These are phyloP conservation scores for Verticillium klebahnii DNA, from an alignment of 2,329 filamentous ascomycete species.

Conservation along the genomic window DNA sequence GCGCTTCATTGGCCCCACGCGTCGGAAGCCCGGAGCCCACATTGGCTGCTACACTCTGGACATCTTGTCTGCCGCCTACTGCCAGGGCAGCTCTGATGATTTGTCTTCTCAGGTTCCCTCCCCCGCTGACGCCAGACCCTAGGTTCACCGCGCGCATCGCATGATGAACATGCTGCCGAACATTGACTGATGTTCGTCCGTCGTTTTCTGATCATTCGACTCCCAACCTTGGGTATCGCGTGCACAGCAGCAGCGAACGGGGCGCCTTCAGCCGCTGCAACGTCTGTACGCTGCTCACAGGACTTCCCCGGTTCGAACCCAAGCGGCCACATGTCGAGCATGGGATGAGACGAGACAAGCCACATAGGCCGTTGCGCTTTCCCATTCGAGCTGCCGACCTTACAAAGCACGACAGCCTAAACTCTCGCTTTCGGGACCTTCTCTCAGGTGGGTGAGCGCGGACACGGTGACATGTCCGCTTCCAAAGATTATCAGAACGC, in stretches of 20 bases:
- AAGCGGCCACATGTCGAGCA: slow-evolving; percentile 16
- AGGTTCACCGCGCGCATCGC: slow-evolving; percentile 12
- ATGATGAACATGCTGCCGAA: slow-evolving; percentile 9
- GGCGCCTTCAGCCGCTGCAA: background rate
- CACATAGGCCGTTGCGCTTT: slow-evolving; percentile 24
- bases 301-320: slow-evolving; percentile 13
- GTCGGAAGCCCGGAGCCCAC: slow-evolving; percentile 15
- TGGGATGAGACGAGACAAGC: slow-evolving; percentile 28
- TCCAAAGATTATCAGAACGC: background rate
- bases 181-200: slow-evolving; percentile 16
- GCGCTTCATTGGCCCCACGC: slow-evolving; percentile 16
- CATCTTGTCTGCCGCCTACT: slow-evolving; percentile 4
- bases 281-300: background rate
- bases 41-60: slow-evolving; percentile 7
- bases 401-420: background rate
- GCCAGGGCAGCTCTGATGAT: slow-evolving; percentile 16
- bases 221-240: slow-evolving; percentile 5
- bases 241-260: slow-evolving; percentile 5
- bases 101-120: slow-evolving; percentile 21
- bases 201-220: slow-evolving; percentile 2
- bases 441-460: background rate
- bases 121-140: slow-evolving; percentile 12
- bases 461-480: background rate
- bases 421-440: background rate
- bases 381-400: background rate